phyloP scores from a whole-genome alignment of 1,139 yeast species.

The Insectozyma bohioensis region DNA sequence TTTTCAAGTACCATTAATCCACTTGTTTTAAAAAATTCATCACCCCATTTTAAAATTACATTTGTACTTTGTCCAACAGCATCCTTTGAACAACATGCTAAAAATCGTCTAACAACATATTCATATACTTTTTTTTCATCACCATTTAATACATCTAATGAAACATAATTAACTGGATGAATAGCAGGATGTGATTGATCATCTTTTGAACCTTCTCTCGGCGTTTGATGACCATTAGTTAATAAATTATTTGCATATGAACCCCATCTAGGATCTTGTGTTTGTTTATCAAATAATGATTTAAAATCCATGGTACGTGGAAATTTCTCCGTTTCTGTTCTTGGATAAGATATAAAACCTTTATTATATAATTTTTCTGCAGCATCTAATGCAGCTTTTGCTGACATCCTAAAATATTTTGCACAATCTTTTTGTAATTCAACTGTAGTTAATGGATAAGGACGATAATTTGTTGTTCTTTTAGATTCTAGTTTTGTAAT shows the following conservation, averaged over 20 bases:
- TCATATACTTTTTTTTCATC: slow-evolving; percentile 78
- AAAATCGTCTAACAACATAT: slow-evolving; percentile 78
- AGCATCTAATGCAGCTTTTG: slow-evolving; percentile 75
- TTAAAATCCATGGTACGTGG: slow-evolving; percentile 73
- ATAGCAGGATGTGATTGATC: slow-evolving; percentile 99
- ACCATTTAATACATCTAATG: slow-evolving; percentile 33
- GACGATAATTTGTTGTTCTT: slow-evolving; percentile 77
- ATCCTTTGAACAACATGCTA: slow-evolving; percentile 91
- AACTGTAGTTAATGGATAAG: slow-evolving; percentile 94
- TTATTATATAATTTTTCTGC: slow-evolving; percentile 86
- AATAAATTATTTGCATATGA: slow-evolving; percentile 37
- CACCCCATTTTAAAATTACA: slow-evolving; percentile 71
- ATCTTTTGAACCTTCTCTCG: slow-evolving; percentile 79
- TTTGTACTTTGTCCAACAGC: slow-evolving; percentile 76
- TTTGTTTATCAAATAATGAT: slow-evolving; percentile 60
- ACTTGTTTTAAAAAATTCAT: slow-evolving; percentile 64
- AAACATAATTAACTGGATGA: slow-evolving; percentile 71
- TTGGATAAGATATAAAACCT: slow-evolving; percentile 91
- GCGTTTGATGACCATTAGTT: slow-evolving; percentile 46
- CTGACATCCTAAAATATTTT: slow-evolving; percentile 67
- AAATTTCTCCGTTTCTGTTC: slow-evolving; percentile 93
- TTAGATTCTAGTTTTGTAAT: slow-evolving; percentile 54
- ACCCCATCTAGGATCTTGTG: slow-evolving; percentile 50
- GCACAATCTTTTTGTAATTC: slow-evolving; percentile 89
- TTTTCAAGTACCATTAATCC: slow-evolving; percentile 73